Conservation (phyloP, 2,329 filamentous ascomycete genomes). For the Penicillium vulpinum region DNA sequence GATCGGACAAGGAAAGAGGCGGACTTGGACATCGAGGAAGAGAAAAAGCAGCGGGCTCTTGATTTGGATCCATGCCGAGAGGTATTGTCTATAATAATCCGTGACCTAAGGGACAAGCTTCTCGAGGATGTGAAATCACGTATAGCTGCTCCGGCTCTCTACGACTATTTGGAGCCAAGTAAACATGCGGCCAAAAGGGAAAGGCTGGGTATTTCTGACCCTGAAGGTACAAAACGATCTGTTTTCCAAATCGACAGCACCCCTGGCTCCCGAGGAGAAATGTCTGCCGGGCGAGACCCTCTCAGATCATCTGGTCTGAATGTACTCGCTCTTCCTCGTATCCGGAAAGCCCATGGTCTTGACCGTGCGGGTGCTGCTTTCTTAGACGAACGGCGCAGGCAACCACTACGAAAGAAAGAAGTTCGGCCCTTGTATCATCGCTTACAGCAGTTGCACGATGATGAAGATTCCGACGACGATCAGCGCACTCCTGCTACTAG, state of each 20-base stretch:
- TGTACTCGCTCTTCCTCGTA: constrained; percentile 69
- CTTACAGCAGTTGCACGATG: constrained; percentile 71
- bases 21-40: constrained; percentile 80
- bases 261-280: constrained; percentile 52
- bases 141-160: constrained; percentile 77
- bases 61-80: constrained; percentile 88
- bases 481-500: constrained; percentile 64
- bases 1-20: constrained; percentile 70
- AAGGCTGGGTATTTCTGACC: constrained; percentile 73
- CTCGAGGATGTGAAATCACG: constrained; percentile 86
- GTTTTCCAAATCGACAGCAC: constrained; percentile 64
- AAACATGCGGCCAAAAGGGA: constrained; percentile 78
- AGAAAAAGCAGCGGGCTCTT: constrained; percentile 82
- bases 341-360: constrained; percentile 64
- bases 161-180: constrained; percentile 77
- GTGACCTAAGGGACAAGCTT: constrained; percentile 81
- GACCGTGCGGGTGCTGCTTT: constrained; percentile 64
- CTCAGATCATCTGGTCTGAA: constrained; percentile 49
- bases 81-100: constrained; percentile 73
- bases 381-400: constrained; percentile 66
- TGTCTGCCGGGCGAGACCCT: constrained; percentile 43
- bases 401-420: constrained; percentile 57
- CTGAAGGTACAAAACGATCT: constrained; percentile 60
- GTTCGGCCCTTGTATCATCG: constrained; percentile 81
- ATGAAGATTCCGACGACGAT: constrained; percentile 86